Evolutionary conservation across 139 green algal genomes (phyloP).

Genomic region (Volvox africanus): DNA sequence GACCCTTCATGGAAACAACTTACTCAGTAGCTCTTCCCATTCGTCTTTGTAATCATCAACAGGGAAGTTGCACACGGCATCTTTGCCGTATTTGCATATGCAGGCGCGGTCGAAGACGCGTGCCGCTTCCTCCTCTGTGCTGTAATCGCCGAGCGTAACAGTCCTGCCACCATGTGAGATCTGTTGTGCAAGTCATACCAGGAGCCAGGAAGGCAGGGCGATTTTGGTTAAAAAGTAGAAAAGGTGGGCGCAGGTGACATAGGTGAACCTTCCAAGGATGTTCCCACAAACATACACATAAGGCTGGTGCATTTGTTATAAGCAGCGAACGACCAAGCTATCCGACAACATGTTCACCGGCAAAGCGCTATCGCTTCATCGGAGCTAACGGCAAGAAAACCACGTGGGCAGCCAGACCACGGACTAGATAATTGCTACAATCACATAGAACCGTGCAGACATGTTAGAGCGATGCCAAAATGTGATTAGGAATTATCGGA

Average conservation of each 20-base stretch:
- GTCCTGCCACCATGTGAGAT: slow-evolving; percentile 22
- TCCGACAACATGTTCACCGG: too few species aligned
- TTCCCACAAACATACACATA: too few species aligned
- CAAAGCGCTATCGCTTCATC: too few species aligned
- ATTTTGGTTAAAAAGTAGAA: not conserved
- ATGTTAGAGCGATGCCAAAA: too few species aligned
- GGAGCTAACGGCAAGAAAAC: too few species aligned
- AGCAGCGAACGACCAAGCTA: too few species aligned
- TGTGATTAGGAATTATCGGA: too few species aligned
- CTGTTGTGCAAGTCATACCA: not conserved
- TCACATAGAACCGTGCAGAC: too few species aligned
- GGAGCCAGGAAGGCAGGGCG: too few species aligned
- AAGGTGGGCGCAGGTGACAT: not conserved
- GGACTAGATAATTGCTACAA: too few species aligned
- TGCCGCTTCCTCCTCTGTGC: slow-evolving; percentile 11
- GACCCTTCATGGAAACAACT: not conserved
- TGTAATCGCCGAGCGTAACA: slow-evolving; percentile 30
- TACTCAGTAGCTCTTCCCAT: not conserved
- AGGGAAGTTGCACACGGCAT: slow-evolving; percentile 18
- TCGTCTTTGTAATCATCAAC: not conserved
- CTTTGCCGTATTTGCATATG: slow-evolving; percentile 26
- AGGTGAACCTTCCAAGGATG: not conserved
- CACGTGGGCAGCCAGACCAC: too few species aligned
- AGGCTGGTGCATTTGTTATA: too few species aligned
- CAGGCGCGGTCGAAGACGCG: slow-evolving; percentile 31